Evolutionary conservation across 2,329 filamentous ascomycete species (phyloP).

Genomic region (Rutstroemia sp.): DNA sequence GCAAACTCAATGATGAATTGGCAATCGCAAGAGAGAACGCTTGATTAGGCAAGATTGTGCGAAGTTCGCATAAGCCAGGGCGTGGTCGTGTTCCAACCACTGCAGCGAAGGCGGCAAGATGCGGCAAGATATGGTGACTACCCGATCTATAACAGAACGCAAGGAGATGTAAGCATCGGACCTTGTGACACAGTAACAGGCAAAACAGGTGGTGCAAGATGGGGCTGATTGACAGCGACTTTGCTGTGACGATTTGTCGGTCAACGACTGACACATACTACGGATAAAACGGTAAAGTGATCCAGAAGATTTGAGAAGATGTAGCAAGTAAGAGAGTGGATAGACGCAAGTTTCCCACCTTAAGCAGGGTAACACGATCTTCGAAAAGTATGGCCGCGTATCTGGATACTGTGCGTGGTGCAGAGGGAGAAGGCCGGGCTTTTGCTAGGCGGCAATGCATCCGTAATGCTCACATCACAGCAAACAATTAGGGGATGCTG

Average conservation of each 20-base stretch:
- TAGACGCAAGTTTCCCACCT: neutral
- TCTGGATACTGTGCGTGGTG: conserved; percentile 10
- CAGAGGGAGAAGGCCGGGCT: neutral
- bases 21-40: neutral
- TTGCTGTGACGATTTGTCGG: neutral
- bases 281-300: neutral
- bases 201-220: conserved; percentile 1
- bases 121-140: conserved; percentile 3
- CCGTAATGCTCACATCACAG: neutral
- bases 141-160: conserved; percentile 2
- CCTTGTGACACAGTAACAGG: neutral
- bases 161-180: neutral
- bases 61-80: neutral
- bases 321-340: neutral
- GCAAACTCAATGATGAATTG: neutral
- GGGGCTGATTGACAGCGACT: neutral
- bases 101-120: conserved; percentile 1
- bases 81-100: neutral
- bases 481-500: neutral
- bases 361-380: conserved; percentile 5
- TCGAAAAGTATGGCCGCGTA: conserved; percentile 3
- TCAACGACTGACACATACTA: neutral
- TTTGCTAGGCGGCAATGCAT: neutral
- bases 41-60: neutral
- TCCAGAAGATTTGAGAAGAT: neutral